Percentiles rank a stretch among this genome's conserved stretches.
phyloP scores from a whole-genome alignment of 2,329 filamentous ascomycete species.

The Aspergillus pseudoviridinutans region DNA sequence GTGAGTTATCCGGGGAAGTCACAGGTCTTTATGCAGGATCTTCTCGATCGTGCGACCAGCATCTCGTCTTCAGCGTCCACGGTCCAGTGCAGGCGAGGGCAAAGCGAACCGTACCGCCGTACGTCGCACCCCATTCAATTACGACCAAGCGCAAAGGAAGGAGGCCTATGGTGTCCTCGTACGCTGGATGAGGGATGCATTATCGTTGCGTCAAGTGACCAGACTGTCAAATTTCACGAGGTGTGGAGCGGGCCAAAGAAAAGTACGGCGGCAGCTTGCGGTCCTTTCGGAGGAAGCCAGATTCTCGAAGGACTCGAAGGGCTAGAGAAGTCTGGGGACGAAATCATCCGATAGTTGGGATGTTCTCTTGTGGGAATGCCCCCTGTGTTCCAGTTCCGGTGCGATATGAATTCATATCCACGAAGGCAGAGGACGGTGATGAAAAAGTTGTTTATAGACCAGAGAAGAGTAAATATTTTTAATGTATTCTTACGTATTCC shows the following conservation, averaged over 20 bases:
- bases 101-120: conserved; percentile 5
- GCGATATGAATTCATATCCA: neutral
- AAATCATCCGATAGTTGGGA: conserved; percentile 61
- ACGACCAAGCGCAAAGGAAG: conserved; percentile 44
- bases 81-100: conserved; percentile 4
- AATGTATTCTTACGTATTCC: neutral
- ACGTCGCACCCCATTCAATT: conserved; percentile 19
- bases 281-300: conserved; percentile 73
- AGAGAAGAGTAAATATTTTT: neutral
- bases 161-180: conserved; percentile 52
- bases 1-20: conserved; percentile 73
- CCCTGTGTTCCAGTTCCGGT: neutral
- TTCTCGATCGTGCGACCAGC: conserved; percentile 9
- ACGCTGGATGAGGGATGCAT: conserved; percentile 73
- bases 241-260: conserved; percentile 71
- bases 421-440: neutral
- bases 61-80: conserved; percentile 9
- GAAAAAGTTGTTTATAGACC: neutral
- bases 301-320: conserved; percentile 80
- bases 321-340: conserved; percentile 55
- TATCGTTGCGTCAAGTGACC: conserved; percentile 86
- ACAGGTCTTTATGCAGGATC: conserved; percentile 25
- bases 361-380: neutral
- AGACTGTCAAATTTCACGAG: conserved; percentile 92
- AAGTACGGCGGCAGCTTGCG: conserved; percentile 49